Conservation (phyloP, 176 grass and related monocot genomes). For the Triticum aestivum region DNA sequence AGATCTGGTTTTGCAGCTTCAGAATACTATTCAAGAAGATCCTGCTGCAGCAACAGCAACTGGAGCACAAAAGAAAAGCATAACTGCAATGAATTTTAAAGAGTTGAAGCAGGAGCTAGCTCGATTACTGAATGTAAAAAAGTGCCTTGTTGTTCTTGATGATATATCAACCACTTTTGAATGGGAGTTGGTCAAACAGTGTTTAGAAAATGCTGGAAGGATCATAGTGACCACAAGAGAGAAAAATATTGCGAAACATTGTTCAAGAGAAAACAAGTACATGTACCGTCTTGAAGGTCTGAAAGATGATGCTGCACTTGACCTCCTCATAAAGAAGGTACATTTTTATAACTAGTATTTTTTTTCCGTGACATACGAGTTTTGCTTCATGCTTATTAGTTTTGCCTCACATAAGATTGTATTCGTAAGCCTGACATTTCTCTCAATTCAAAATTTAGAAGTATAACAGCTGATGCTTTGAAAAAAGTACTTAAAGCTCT, state of each 20-base stretch:
- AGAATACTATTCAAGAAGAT: too few species aligned
- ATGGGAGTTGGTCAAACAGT: neutral
- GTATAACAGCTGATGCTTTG: neutral
- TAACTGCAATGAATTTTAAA: neutral
- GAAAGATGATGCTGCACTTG: neutral
- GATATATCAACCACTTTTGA: neutral
- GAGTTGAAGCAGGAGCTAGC: neutral
- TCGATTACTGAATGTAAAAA: neutral
- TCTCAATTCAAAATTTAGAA: neutral
- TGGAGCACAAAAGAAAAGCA: too few species aligned
- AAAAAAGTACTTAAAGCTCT: neutral
- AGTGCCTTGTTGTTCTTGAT: slow-evolving; percentile 32
- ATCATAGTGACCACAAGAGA: slow-evolving; percentile 31
- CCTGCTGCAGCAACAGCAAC: neutral
- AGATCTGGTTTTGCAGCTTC: too few species aligned
- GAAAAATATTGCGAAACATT: neutral
- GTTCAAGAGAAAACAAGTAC: neutral
- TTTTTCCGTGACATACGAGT: too few species aligned
- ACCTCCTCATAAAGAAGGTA: slow-evolving; percentile 25
- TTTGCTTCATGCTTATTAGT: neutral
- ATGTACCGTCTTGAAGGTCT: neutral
- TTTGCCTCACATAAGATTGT: neutral
- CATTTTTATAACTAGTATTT: neutral
- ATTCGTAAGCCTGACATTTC: neutral
- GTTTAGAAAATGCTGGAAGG: neutral